Evolutionary conservation across 306 rosid species (phyloP).

Genomic region (Morella rubra): DNA sequence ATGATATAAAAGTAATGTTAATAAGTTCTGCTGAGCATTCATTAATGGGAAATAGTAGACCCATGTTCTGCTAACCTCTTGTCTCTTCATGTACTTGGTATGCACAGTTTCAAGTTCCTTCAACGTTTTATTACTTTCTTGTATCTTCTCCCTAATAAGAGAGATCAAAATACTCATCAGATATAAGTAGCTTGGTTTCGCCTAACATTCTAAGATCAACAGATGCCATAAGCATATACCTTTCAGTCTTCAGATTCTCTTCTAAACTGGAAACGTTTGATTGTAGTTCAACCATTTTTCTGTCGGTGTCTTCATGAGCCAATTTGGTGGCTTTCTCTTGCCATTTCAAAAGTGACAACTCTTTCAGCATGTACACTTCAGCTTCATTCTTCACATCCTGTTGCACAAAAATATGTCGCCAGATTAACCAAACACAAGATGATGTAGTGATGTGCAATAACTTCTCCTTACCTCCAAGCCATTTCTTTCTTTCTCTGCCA

Average conservation of each 20-base stretch:
- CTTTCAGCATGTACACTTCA: conserved; percentile 87
- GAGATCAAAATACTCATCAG: conserved; percentile 28
- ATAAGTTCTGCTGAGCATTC: not conserved
- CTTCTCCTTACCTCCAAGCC: conserved; percentile 69
- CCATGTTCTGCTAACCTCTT: conserved; percentile 65
- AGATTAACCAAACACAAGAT: conserved; percentile 16
- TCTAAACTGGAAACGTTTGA: conserved; percentile 53
- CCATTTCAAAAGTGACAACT: conserved; percentile 85
- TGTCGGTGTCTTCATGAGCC: conserved; percentile 70
- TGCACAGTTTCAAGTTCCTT: conserved; percentile 82
- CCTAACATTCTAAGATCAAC: not conserved
- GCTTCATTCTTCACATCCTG: conserved; percentile 97
- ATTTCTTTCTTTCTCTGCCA: conserved; percentile 96
- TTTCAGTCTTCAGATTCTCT: conserved; percentile 70
- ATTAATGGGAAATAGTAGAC: conserved; percentile 9
- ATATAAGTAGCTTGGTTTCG: conserved; percentile 1
- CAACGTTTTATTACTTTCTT: conserved; percentile 57
- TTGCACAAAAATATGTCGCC: conserved; percentile 27
- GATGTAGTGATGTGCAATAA: conserved; percentile 15
- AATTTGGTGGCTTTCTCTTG: conserved; percentile 82
- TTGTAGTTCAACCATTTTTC: conserved; percentile 55
- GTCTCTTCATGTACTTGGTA: conserved; percentile 52
- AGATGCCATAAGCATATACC: conserved; percentile 43
- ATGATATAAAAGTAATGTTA: not conserved
- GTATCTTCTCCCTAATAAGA: conserved; percentile 68